These are phyloP conservation scores for Monosporozyma aerobia DNA, from an alignment of 805 yeast species.

Conservation along the genomic window DNA sequence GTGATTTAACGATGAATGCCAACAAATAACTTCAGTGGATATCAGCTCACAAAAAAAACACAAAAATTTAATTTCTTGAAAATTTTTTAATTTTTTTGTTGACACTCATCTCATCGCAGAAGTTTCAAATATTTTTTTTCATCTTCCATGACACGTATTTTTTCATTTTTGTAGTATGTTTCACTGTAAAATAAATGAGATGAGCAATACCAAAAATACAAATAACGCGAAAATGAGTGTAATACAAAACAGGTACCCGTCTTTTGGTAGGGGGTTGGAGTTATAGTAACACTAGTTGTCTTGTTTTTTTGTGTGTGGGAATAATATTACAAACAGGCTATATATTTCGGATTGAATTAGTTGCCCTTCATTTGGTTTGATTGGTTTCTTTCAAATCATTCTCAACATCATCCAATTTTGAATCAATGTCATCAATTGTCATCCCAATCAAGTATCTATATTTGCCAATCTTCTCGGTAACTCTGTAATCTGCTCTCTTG, in stretches of 20 bases:
- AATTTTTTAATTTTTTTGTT: neutral
- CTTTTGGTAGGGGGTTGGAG: too few relatives aligned
- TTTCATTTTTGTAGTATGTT: neutral
- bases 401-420: slow-evolving; percentile 72
- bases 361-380: neutral
- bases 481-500: slow-evolving; percentile 37
- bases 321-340: neutral
- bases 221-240: neutral
- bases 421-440: slow-evolving; percentile 69
- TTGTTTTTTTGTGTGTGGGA: neutral
- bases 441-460: slow-evolving; percentile 75
- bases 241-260: neutral
- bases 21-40: neutral
- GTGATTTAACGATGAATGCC: neutral
- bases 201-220: neutral
- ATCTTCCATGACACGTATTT: neutral
- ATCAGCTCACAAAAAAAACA: neutral
- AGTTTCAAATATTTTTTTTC: neutral
- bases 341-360: neutral
- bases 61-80: neutral
- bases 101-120: slow-evolving; percentile 22
- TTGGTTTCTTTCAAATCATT: slow-evolving; percentile 27
- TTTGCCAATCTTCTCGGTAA: slow-evolving; percentile 56
- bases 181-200: neutral
- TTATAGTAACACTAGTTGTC: neutral